Conservation (phyloP, 768 basidiomycete species). For the Dentipellis fragilis region DNA sequence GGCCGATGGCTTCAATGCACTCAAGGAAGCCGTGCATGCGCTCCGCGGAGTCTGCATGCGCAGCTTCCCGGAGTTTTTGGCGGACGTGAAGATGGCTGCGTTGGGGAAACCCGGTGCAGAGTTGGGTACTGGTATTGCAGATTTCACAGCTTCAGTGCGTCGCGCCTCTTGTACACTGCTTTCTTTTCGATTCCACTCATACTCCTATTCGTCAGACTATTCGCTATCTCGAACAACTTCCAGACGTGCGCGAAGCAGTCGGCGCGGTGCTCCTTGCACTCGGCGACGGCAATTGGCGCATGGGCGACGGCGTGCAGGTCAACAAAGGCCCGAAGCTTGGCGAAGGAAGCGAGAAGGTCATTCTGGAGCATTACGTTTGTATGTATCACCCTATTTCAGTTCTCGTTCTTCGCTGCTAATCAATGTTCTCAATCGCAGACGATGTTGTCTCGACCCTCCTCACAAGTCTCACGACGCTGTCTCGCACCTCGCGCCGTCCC, state of each 20-base stretch:
- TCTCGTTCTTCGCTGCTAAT: background rate
- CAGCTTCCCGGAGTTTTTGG: constrained; percentile 78
- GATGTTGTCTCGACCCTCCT: constrained; percentile 66
- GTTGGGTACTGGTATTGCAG: constrained; percentile 52
- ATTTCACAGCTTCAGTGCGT: constrained; percentile 47
- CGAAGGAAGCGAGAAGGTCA: constrained; percentile 45
- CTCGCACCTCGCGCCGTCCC: constrained; percentile 47
- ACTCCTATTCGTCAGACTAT: constrained; percentile 35
- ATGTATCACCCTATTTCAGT: constrained; percentile 7
- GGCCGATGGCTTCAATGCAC: constrained; percentile 44
- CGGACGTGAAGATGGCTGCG: constrained; percentile 62
- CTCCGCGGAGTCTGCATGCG: constrained; percentile 63
- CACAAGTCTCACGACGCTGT: constrained; percentile 50
- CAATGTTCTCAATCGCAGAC: constrained; percentile 28
- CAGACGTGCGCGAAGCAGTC: constrained; percentile 60
- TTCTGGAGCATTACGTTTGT: constrained; percentile 75
- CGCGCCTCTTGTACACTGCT: background rate
- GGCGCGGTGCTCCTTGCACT: constrained; percentile 55
- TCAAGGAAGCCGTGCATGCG: constrained; percentile 58
- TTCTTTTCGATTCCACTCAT: background rate
- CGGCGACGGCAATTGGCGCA: constrained; percentile 87
- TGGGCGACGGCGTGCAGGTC: constrained; percentile 74
- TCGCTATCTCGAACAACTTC: constrained; percentile 58
- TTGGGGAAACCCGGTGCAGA: constrained; percentile 46
- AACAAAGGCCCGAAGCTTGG: constrained; percentile 28